phyloP scores from a whole-genome alignment of 768 basidiomycete species.

The Suillus spraguei region DNA sequence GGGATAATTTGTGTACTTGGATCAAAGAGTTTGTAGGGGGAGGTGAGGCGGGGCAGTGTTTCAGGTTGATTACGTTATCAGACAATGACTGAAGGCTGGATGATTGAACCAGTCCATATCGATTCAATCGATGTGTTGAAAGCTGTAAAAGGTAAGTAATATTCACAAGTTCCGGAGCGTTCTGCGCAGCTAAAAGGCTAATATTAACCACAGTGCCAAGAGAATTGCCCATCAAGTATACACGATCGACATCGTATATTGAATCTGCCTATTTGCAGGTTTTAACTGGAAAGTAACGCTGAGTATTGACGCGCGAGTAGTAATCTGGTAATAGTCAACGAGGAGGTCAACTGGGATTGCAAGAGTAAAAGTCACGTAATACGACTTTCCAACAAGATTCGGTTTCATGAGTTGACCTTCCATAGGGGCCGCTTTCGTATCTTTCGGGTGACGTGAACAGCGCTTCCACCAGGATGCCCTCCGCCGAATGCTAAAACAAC shows the following conservation, averaged over 20 bases:
- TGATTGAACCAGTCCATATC: neutral
- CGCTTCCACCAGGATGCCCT: conserved; percentile 63
- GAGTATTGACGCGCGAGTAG: neutral
- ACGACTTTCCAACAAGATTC: conserved; percentile 24
- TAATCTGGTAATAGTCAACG: conserved; percentile 6
- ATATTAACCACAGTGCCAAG: conserved; percentile 25
- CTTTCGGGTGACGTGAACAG: conserved; percentile 88
- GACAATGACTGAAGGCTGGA: neutral
- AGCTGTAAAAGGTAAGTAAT: conserved; percentile 4
- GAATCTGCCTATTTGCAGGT: conserved; percentile 3
- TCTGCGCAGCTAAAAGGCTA: conserved; percentile 29
- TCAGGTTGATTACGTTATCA: neutral
- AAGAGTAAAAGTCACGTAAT: conserved; percentile 32
- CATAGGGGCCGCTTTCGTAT: conserved; percentile 81
- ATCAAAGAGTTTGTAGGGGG: neutral
- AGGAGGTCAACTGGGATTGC: conserved; percentile 17
- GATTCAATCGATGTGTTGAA: neutral
- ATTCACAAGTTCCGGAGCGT: conserved; percentile 4
- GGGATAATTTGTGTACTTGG: neutral
- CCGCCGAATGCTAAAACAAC: conserved; percentile 90
- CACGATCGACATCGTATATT: conserved; percentile 11
- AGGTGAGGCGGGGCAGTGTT: neutral
- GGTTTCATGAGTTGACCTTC: conserved; percentile 74
- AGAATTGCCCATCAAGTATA: conserved; percentile 19
- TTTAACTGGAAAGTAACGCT: conserved; percentile 4